phyloP scores from a whole-genome alignment of 192 early-diverging fungal genomes.

The Oehlia diaphana region DNA sequence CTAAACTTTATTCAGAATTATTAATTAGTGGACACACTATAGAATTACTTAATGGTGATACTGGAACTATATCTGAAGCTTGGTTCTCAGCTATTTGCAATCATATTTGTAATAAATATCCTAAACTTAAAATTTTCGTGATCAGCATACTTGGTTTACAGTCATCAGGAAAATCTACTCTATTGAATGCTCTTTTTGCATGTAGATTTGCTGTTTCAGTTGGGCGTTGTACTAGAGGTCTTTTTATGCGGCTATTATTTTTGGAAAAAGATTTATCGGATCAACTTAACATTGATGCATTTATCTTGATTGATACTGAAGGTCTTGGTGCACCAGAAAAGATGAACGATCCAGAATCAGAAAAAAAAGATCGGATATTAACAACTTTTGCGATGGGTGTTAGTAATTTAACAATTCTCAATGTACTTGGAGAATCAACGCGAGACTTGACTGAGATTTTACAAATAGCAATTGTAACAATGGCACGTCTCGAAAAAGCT shows the following conservation, averaged over 20 bases:
- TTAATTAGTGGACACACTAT: slow-evolving; percentile 24
- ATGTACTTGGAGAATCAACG: slow-evolving; percentile 24
- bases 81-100: slow-evolving; percentile 26
- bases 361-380: slow-evolving; percentile 22
- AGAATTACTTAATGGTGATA: slow-evolving; percentile 28
- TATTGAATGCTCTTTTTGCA: slow-evolving; percentile 28
- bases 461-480: slow-evolving; percentile 26
- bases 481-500: slow-evolving; percentile 26
- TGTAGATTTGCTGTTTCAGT: slow-evolving; percentile 29
- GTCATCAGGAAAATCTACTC: slow-evolving; percentile 27
- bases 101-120: neutral
- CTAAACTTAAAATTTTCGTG: slow-evolving; percentile 22
- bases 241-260: slow-evolving; percentile 23
- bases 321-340: slow-evolving; percentile 30
- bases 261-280: slow-evolving; percentile 24
- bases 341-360: slow-evolving; percentile 19
- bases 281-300: slow-evolving; percentile 19
- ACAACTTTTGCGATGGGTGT: slow-evolving; percentile 30
- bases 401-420: slow-evolving; percentile 23
- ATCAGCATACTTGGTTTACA: slow-evolving; percentile 27
- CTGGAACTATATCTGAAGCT: slow-evolving; percentile 21
- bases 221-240: slow-evolving; percentile 23
- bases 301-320: slow-evolving; percentile 27
- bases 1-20: slow-evolving; percentile 23
- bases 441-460: slow-evolving; percentile 29